phyloP scores from a whole-genome alignment of 306 rosid species.

The barrel medic (Medicago truncatula) region DNA sequence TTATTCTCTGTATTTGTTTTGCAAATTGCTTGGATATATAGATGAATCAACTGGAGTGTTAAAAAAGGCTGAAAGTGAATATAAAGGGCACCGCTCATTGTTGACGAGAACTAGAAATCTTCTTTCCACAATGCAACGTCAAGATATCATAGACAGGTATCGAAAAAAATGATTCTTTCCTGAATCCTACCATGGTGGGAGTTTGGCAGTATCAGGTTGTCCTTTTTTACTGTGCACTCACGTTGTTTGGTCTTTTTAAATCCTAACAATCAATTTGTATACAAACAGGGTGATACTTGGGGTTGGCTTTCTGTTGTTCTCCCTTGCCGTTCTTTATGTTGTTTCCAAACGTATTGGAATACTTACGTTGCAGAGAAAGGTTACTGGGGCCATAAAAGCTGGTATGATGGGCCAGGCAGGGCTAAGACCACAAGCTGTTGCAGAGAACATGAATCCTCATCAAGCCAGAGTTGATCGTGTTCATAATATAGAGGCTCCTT shows the following conservation, averaged over 20 bases:
- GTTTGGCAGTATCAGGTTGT: neutral
- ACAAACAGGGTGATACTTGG: conserved; percentile 72
- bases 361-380: conserved; percentile 70
- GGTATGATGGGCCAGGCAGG: conserved; percentile 67
- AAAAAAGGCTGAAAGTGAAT: conserved; percentile 84
- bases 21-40: conserved; percentile 45
- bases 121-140: conserved; percentile 92
- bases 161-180: neutral
- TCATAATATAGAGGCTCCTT: conserved; percentile 50
- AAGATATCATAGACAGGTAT: conserved; percentile 91
- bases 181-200: neutral
- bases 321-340: conserved; percentile 82
- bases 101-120: conserved; percentile 80
- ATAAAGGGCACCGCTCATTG: conserved; percentile 87
- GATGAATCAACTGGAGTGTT: conserved; percentile 89
- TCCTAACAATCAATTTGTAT: conserved; percentile 31
- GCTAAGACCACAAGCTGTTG: conserved; percentile 56
- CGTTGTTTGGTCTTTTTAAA: conserved; percentile 10
- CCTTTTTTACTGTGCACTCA: neutral
- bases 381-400: conserved; percentile 81
- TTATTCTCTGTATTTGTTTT: conserved; percentile 30
- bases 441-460: conserved; percentile 56
- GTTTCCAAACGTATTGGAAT: conserved; percentile 83
- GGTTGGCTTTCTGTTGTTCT: conserved; percentile 71
- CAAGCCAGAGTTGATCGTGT: conserved; percentile 50